Percentiles rank a stretch among this genome's conserved stretches.
phyloP scores from a whole-genome alignment of 306 rosid genomes.

The Mucuna pruriens region DNA sequence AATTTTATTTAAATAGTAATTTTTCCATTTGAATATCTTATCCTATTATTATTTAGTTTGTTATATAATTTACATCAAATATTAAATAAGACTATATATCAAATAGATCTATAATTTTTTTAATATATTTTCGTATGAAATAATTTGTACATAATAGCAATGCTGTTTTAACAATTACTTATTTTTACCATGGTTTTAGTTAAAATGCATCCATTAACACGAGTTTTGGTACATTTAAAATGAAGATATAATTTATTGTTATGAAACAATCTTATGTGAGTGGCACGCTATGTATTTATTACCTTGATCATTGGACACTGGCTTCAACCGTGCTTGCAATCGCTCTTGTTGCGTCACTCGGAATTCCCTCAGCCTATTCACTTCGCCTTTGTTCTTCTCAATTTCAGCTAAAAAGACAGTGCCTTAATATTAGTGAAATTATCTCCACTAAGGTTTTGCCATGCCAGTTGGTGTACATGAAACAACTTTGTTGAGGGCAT shows the following conservation, averaged over 20 bases:
- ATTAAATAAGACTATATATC: no score
- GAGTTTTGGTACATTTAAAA: neutral
- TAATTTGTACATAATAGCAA: no score
- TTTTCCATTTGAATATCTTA: no score
- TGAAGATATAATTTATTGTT: neutral
- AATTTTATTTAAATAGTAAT: no score
- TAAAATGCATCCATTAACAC: neutral
- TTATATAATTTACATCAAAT: no score
- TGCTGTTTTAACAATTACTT: no score
- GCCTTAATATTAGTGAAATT: neutral
- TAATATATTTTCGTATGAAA: neutral
- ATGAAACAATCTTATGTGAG: neutral
- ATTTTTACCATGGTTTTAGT: neutral
- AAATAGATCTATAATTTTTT: no score
- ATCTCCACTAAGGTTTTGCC: neutral
- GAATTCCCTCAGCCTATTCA: neutral
- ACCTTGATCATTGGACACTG: constrained; percentile 23
- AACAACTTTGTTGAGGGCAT: neutral
- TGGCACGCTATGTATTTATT: no score
- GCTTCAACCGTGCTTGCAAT: neutral
- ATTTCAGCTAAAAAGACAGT: constrained; percentile 43
- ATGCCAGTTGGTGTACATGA: neutral
- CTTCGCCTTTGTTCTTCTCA: neutral
- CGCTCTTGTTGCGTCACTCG: neutral
- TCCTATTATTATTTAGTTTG: no score